Base-by-base conservation (phyloP, 768 basidiomycete species). In the Mrakia blollopis region DNA sequence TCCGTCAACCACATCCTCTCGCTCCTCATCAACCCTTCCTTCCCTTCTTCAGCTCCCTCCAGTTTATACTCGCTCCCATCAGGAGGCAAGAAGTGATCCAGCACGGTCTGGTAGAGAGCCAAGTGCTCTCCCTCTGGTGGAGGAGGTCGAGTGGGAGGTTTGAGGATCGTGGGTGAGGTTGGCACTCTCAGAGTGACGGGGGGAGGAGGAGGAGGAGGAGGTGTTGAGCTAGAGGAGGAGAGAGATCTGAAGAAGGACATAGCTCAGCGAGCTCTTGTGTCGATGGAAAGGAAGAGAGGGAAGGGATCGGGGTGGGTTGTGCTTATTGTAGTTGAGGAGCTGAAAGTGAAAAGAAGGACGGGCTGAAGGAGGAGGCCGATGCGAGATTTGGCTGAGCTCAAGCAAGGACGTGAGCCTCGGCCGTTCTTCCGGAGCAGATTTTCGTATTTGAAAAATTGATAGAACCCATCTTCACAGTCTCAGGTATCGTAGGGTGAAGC, bases 1-100 rank as follows among this genome's bases (percentile, higher is more conserved):
- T 77, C 76, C 0, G 71, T 77, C 25, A 77, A 52, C 76, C 76
- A 77, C 76, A 77, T 73, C 30, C 62, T 47, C 72, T 77, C 76
- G 3, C 18, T 13, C 52, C 32, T 62, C 67, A 44, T 35, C 39
- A 62, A 41, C 25, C 2, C n/a, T 25, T 60, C 60, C 23, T 41
- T 65, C 7, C 62, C 32, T 18, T 62, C 44, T 1, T 61, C 11
- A 61, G 72, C 60, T 39, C 72, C 72, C 30, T 52, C 44, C 21
- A 32, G 39, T 8, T 25, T 11, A n/a, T 41, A 44, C 18, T 39
- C 28, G 11, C 25, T 35, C 60, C 50, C 50, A 14, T 35, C 61
- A 11, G 71, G 2, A 9, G 50, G 57, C 0, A 25, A 77, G 23
- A 77, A 72, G 28, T 61, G 37, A 25, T 35, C 52, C 41, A 73